Conservation (phyloP, 768 basidiomycete species). For the Daedalea quercina region DNA sequence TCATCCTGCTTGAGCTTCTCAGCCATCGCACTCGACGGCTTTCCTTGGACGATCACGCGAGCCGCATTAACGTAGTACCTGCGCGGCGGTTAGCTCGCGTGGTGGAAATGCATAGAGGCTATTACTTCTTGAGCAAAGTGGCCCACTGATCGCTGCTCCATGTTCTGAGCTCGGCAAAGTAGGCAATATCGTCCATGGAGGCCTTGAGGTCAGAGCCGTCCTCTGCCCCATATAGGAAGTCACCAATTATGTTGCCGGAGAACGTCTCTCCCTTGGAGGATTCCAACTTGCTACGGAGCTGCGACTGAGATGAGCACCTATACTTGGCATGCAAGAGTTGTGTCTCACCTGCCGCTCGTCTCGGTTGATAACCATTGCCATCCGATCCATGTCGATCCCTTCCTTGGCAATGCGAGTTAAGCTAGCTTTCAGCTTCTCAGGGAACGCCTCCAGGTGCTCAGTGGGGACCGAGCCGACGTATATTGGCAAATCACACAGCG, state of each 20-base stretch:
- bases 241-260: constrained; percentile 64
- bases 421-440: constrained; percentile 58
- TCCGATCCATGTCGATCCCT: constrained; percentile 87
- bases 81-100: not conserved
- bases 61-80: constrained; percentile 79
- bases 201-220: constrained; percentile 73
- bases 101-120: not conserved
- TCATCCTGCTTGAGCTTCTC: constrained; percentile 78
- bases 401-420: constrained; percentile 62
- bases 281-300: constrained; percentile 83
- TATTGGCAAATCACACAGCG: constrained; percentile 63
- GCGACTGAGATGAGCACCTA: not conserved
- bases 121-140: constrained; percentile 65
- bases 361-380: constrained; percentile 78
- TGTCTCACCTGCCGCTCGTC: constrained; percentile 75
- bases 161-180: constrained; percentile 55
- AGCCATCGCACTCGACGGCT: constrained; percentile 80
- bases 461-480: constrained; percentile 82
- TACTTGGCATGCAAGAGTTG: not conserved
- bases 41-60: constrained; percentile 74
- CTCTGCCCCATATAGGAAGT: constrained; percentile 80
- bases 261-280: constrained; percentile 79
- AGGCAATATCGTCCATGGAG: constrained; percentile 73
- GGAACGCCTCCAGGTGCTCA: constrained; percentile 70
- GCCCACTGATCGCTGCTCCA: constrained; percentile 81